Evolutionary conservation across 2,329 filamentous ascomycete genomes (phyloP), one percentile per base, ranked within the genome.

Genomic region (Phoma sp.): DNA sequence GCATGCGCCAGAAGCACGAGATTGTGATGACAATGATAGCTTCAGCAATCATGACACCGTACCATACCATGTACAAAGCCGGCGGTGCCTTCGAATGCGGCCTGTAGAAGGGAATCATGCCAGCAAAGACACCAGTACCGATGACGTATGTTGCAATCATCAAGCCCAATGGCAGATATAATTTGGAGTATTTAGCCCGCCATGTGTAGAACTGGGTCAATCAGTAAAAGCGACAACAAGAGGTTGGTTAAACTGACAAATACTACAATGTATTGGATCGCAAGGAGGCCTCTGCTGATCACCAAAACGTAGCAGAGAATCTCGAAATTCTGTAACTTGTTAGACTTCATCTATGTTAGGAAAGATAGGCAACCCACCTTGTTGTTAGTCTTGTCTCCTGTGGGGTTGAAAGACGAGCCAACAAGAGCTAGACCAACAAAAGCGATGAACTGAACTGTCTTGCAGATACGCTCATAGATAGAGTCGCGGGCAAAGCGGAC

Each of bases 1-100:
- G 77, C 42, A 83, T 80, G 3, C 81, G 77, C 68, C 80, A 87
- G 20, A 77, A 71, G 42, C 79, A 81, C 9, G 86, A 86, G 4
- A 86, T 73, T 4, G 70, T 71, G 28, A 88, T 78, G 4, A 82
- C 80, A 5, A 78, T 62, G 15, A 81, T 60, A 15, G 81, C 79
- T 71, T 89, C 87, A 7, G 82, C 43, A 2, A 75, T 72, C 55
- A 83, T 81, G 12, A 86, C 68, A 25, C 67, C 60, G 40, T 74
- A 76, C 72, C 73, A 75, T 7, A 75, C 60, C 15, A 71, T 56
- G 47, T 73, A 75, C 7, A 76, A 56, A 7, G 60, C 47, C 7
- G 51, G 42, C 18, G 64, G 57, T 10, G 49, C 37, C 12, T 50
- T 42, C 4, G 57, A 50, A 4, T 55, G 51, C n/a, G 57, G 52